These are phyloP conservation scores for Dactylellina leptospora DNA, from an alignment of 2,329 filamentous ascomycete species.

Conservation along the genomic window DNA sequence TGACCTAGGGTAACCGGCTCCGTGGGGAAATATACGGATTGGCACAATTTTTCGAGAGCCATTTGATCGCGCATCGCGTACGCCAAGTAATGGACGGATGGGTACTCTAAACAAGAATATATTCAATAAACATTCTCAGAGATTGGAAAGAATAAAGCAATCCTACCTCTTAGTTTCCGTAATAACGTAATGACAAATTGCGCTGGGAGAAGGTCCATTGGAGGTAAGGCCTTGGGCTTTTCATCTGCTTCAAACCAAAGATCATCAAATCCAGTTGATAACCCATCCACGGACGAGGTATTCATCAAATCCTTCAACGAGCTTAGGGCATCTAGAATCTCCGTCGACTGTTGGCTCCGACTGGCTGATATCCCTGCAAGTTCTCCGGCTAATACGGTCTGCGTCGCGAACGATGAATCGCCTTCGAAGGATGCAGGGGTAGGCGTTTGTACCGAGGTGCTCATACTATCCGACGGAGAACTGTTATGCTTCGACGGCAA, in stretches of 20 bases:
- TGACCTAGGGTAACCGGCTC: constrained; percentile 46
- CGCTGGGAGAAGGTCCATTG: constrained; percentile 41
- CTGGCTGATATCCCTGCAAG: constrained; percentile 38
- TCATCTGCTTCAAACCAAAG: constrained; percentile 46
- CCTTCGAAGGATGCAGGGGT: constrained; percentile 41
- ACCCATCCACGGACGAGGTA: constrained; percentile 31
- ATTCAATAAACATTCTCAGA: background rate
- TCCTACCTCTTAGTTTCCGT: constrained; percentile 28
- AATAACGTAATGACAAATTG: constrained; percentile 40
- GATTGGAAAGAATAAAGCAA: background rate
- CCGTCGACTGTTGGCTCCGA: constrained; percentile 26
- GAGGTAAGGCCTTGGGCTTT: constrained; percentile 25
- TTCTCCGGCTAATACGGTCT: constrained; percentile 42
- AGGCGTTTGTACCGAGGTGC: constrained; percentile 22
- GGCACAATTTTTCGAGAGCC: constrained; percentile 43
- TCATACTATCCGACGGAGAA: constrained; percentile 28
- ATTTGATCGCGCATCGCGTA: constrained; percentile 46
- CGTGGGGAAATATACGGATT: constrained; percentile 47
- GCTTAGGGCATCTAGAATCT: constrained; percentile 45
- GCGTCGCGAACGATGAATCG: constrained; percentile 47
- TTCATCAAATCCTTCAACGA: constrained; percentile 51
- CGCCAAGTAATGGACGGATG: constrained; percentile 36
- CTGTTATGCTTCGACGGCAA: constrained; percentile 3
- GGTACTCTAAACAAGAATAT: constrained; percentile 19
- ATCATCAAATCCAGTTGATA: constrained; percentile 41